Percentiles rank a stretch among this genome's conserved stretches.
These are phyloP conservation scores for Cadophora luteo-olivacea DNA, from an alignment of 2,329 filamentous ascomycete species.

Conservation along the genomic window DNA sequence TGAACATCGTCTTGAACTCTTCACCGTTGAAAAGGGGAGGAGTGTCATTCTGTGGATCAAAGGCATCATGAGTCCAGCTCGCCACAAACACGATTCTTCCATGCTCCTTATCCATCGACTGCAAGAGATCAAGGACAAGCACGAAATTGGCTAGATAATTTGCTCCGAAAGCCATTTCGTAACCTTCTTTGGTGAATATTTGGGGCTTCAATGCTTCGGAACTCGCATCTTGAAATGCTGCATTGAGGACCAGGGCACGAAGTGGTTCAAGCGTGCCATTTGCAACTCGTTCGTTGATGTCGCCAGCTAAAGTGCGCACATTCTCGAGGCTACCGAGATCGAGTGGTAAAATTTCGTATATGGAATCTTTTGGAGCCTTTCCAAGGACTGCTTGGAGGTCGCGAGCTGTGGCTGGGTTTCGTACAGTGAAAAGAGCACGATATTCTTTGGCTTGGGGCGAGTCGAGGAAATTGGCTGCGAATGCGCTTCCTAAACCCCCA, in stretches of 20 bases:
- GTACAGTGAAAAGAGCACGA: slow-evolving; percentile 29
- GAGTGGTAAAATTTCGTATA: slow-evolving; percentile 21
- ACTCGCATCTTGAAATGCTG: slow-evolving; percentile 33
- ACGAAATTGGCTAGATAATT: slow-evolving; percentile 48
- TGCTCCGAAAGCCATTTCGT: slow-evolving; percentile 45
- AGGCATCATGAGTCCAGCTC: slow-evolving; percentile 37
- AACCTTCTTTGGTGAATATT: slow-evolving; percentile 45
- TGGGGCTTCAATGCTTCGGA: slow-evolving; percentile 27
- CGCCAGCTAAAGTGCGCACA: slow-evolving; percentile 27
- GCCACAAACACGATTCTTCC: slow-evolving; percentile 45
- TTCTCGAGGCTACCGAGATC: slow-evolving; percentile 28
- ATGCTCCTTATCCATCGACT: slow-evolving; percentile 45
- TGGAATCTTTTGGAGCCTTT: slow-evolving; percentile 15
- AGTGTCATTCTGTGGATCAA: slow-evolving; percentile 17
- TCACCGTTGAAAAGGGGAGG: slow-evolving; percentile 11
- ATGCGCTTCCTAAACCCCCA: slow-evolving; percentile 30
- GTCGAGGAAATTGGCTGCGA: slow-evolving; percentile 25
- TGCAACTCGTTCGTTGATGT: slow-evolving; percentile 36
- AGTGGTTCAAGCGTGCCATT: slow-evolving; percentile 34
- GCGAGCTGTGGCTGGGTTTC: slow-evolving; percentile 22
- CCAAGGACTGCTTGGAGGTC: slow-evolving; percentile 23
- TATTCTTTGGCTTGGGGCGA: slow-evolving; percentile 19
- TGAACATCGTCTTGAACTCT: slow-evolving; percentile 42
- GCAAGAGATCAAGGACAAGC: slow-evolving; percentile 44
- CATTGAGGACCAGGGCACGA: slow-evolving; percentile 39